Percentiles rank a stretch among this genome's conserved stretches.
Evolutionary conservation across 495 filamentous ascomycete genomes (phyloP).

Genomic region (Achaetomiella virescens): DNA sequence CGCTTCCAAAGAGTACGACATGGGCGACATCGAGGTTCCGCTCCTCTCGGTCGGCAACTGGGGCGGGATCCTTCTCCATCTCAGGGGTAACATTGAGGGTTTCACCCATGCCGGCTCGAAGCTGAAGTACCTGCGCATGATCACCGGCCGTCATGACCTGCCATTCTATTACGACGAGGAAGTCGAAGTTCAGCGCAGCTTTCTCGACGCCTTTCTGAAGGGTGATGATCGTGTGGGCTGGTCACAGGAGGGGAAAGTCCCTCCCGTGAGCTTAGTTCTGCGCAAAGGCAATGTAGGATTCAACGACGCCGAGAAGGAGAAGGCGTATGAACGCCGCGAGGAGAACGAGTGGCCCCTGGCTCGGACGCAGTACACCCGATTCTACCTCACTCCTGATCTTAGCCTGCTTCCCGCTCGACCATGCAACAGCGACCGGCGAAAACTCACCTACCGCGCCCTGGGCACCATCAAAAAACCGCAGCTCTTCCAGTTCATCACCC

Average conservation of each 20-base stretch:
- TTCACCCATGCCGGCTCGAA: conserved; percentile 53
- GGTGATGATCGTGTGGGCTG: conserved; percentile 55
- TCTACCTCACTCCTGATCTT: conserved; percentile 43
- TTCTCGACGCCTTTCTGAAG: conserved; percentile 63
- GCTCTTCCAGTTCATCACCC: conserved; percentile 47
- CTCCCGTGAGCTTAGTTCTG: conserved; percentile 51
- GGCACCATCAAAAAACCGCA: conserved; percentile 45
- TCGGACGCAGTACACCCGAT: conserved; percentile 53
- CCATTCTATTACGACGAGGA: conserved; percentile 65
- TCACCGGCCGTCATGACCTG: conserved; percentile 63
- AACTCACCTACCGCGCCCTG: conserved; percentile 50
- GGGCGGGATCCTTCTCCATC: conserved; percentile 58
- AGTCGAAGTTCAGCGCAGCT: conserved; percentile 57
- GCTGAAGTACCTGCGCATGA: conserved; percentile 60
- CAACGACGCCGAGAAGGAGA: conserved; percentile 54
- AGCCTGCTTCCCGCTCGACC: conserved; percentile 27
- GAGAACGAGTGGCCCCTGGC: conserved; percentile 61
- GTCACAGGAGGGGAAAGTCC: conserved; percentile 45
- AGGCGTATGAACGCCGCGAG: conserved; percentile 40
- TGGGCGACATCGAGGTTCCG: conserved; percentile 58
- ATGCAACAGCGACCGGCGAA: conserved; percentile 15
- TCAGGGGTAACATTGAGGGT: conserved; percentile 60
- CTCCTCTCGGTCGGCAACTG: conserved; percentile 59
- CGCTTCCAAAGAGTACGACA: conserved; percentile 51
- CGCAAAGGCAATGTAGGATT: conserved; percentile 58